Conservation (phyloP, 441 rosid genomes). For the Omphalea diandra region DNA sequence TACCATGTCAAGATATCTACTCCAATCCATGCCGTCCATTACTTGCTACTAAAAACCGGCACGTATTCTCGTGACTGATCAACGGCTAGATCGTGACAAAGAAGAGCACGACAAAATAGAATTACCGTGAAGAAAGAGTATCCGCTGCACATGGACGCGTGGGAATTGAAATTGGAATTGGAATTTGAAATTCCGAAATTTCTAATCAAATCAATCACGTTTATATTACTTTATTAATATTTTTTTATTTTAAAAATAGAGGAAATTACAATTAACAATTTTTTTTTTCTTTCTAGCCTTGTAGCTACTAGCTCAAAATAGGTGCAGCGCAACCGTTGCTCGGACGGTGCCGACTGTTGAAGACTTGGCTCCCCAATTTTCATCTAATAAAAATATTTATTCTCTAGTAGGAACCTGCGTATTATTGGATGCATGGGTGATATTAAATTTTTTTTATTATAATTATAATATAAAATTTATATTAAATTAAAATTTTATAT, state of each 20-base stretch:
- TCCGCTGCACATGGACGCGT: too few species aligned
- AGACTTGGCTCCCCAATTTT: not conserved
- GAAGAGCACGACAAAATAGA: conserved; percentile 21
- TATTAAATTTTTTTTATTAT: too few species aligned
- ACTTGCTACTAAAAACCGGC: not conserved
- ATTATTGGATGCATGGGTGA: too few species aligned
- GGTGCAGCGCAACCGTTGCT: not conserved
- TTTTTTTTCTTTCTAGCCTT: too few species aligned
- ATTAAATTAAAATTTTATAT: too few species aligned
- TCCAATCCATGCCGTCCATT: conserved; percentile 19
- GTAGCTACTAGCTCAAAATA: too few species aligned
- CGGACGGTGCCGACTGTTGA: conserved; percentile 31
- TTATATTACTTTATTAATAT: conserved; percentile 26
- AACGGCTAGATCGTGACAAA: conserved; percentile 21
- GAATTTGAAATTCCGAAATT: not conserved
- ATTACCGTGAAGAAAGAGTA: not conserved
- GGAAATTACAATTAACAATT: too few species aligned
- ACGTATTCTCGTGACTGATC: conserved; percentile 1
- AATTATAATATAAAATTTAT: too few species aligned
- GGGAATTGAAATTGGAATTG: conserved; percentile 1
- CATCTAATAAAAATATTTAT: not conserved
- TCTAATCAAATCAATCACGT: conserved; percentile 23
- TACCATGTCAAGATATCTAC: not conserved
- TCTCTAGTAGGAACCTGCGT: too few species aligned
- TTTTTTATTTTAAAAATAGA: too few species aligned